phyloP scores from a whole-genome alignment of 257 asterid species.

The Anisodus acutangulus region DNA sequence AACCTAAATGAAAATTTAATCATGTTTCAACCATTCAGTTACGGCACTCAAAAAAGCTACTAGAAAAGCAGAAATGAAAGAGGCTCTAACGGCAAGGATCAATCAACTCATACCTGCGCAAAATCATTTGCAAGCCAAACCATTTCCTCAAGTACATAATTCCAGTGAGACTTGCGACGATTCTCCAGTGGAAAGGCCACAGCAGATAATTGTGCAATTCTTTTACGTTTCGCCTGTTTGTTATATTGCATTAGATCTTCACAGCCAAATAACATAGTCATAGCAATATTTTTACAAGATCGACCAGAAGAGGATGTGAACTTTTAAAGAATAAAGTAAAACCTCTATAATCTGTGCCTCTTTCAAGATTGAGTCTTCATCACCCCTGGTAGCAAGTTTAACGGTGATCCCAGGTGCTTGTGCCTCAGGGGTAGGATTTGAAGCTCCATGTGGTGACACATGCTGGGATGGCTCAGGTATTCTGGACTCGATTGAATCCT shows the following conservation, averaged over 20 bases:
- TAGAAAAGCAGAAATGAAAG: conserved; percentile 25
- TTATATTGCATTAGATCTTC: conserved; percentile 48
- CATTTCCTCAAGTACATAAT: conserved; percentile 95
- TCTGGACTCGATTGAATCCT: conserved; percentile 44
- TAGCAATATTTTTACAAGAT: conserved; percentile 30
- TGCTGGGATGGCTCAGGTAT: conserved; percentile 42
- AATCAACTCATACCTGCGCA: conserved; percentile 71
- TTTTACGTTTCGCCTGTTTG: conserved; percentile 85
- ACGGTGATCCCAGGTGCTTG: conserved; percentile 44
- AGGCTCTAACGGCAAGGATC: conserved; percentile 6
- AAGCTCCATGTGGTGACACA: conserved; percentile 44
- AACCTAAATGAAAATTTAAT: conserved; percentile 21
- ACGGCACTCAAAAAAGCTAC: conserved; percentile 17
- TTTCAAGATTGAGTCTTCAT: conserved; percentile 81
- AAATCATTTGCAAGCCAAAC: conserved; percentile 98
- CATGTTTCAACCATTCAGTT: conserved; percentile 3
- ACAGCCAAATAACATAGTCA: conserved; percentile 32
- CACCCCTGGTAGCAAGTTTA: conserved; percentile 50
- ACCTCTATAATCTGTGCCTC: conserved; percentile 93
- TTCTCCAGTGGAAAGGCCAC: conserved; percentile 47
- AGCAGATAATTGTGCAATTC: conserved; percentile 65
- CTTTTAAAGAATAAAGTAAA: conserved; percentile 28
- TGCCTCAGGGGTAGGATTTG: conserved; percentile 47
- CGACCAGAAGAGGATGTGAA: background rate
- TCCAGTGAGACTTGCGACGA: conserved; percentile 78